A percentile compares a stretch with the other conserved stretches of the same genome.
These are phyloP conservation scores for Ligustrum vulgare DNA, from an alignment of 257 asterid genomes.

Conservation along the genomic window DNA sequence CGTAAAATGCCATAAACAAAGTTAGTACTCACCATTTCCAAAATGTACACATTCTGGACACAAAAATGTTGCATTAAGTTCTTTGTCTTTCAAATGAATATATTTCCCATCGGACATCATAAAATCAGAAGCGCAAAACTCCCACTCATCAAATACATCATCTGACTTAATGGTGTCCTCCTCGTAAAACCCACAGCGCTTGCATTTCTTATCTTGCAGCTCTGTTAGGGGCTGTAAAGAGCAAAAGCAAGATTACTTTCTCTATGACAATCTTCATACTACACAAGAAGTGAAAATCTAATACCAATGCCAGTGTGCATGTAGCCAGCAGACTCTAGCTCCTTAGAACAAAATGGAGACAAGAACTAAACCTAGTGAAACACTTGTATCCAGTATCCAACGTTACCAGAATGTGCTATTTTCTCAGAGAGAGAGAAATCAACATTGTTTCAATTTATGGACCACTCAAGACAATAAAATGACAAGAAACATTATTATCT, in stretches of 20 bases:
- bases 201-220: conserved; percentile 59
- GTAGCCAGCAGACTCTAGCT: background rate
- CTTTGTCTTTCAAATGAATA: conserved; percentile 38
- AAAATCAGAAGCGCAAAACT: conserved; percentile 78
- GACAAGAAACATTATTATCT: background rate
- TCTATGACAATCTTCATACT: background rate
- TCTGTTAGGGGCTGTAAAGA: conserved; percentile 69
- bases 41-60: conserved; percentile 44
- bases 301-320: background rate
- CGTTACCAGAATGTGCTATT: background rate
- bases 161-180: conserved; percentile 54
- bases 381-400: background rate
- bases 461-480: background rate
- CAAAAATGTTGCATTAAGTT: conserved; percentile 45
- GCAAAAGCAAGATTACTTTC: conserved; percentile 21
- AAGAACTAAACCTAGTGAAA: background rate
- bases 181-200: conserved; percentile 84
- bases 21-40: conserved; percentile 29
- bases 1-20: background rate
- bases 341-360: conserved; percentile 5
- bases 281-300: conserved; percentile 1
- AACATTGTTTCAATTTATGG: background rate
- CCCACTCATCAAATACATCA: conserved; percentile 80
- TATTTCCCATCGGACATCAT: conserved; percentile 49
- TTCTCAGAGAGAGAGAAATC: background rate